These are phyloP conservation scores for Linanthus parryae DNA, from an alignment of 148 eudicot genomes.

Conservation along the genomic window DNA sequence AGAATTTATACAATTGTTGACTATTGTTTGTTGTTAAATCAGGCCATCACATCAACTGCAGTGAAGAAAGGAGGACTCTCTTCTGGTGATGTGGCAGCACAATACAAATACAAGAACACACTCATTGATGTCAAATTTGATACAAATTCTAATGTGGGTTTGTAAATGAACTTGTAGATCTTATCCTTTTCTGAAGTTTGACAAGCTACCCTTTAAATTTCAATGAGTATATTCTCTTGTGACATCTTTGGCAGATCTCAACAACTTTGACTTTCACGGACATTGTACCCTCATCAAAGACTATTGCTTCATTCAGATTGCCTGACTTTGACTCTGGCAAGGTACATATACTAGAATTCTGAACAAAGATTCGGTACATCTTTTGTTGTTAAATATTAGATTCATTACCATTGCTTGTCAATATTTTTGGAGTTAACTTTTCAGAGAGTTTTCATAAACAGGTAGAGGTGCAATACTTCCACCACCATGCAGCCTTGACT, in stretches of 20 bases:
- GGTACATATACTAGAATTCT: too few species aligned
- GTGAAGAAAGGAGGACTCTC: conserved; percentile 94
- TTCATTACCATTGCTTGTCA: too few species aligned
- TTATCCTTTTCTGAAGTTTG: neutral
- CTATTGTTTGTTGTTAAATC: neutral
- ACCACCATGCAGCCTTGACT: conserved; percentile 75
- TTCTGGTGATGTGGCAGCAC: conserved; percentile 74
- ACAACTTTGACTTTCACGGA: conserved; percentile 61
- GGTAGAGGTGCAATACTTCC: conserved; percentile 83
- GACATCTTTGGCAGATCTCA: conserved; percentile 45
- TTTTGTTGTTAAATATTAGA: too few species aligned
- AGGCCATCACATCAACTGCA: conserved; percentile 83
- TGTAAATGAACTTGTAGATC: conserved; percentile 2
- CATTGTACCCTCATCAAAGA: conserved; percentile 71
- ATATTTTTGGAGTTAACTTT: too few species aligned
- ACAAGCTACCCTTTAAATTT: neutral
- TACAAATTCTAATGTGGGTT: conserved; percentile 75
- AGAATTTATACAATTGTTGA: neutral
- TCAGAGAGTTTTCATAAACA: too few species aligned
- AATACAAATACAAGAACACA: conserved; percentile 68
- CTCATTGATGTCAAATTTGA: conserved; percentile 70
- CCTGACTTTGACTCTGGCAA: conserved; percentile 78
- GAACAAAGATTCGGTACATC: too few species aligned
- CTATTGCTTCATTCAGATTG: conserved; percentile 68
- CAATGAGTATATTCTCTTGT: conserved; percentile 5